Conservation (phyloP, 768 basidiomycete genomes). For the Lactifluus pinguis region DNA sequence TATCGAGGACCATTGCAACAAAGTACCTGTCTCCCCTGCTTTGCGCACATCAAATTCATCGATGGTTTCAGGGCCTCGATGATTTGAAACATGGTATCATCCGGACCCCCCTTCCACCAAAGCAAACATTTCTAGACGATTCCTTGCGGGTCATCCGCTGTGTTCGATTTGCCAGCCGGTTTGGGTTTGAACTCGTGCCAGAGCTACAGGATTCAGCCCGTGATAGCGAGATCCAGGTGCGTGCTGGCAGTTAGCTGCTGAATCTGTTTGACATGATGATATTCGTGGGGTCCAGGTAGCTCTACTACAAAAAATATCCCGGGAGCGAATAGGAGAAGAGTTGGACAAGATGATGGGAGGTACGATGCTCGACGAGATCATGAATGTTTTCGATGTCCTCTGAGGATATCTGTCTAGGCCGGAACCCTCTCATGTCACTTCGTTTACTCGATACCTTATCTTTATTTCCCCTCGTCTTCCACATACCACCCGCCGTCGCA, state of each 20-base stretch:
- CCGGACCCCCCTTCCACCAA: conserved; percentile 80
- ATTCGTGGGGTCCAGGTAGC: conserved; percentile 39
- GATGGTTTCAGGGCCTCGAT: conserved; percentile 53
- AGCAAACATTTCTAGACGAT: conserved; percentile 88
- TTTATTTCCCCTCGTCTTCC: conserved; percentile 62
- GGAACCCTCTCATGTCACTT: conserved; percentile 65
- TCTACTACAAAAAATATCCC: conserved; percentile 69
- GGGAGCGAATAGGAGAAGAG: conserved; percentile 89
- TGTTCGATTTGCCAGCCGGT: conserved; percentile 84
- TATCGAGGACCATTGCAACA: conserved; percentile 83
- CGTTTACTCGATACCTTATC: conserved; percentile 64
- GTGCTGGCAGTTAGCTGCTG: background rate
- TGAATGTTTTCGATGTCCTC: background rate
- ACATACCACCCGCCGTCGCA: conserved; percentile 38
- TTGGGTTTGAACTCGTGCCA: conserved; percentile 69
- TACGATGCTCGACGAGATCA: conserved; percentile 21
- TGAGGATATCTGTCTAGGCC: conserved; percentile 36
- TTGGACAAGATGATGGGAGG: conserved; percentile 92
- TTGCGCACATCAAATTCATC: background rate
- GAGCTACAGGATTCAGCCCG: conserved; percentile 56
- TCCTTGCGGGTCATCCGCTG: conserved; percentile 89
- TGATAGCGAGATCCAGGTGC: conserved; percentile 57
- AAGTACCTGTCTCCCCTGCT: conserved; percentile 34
- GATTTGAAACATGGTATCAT: conserved; percentile 74
- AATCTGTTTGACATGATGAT: background rate